Conservation (phyloP, 805 yeast genomes). For the Wickerhamomyces queroliae region DNA sequence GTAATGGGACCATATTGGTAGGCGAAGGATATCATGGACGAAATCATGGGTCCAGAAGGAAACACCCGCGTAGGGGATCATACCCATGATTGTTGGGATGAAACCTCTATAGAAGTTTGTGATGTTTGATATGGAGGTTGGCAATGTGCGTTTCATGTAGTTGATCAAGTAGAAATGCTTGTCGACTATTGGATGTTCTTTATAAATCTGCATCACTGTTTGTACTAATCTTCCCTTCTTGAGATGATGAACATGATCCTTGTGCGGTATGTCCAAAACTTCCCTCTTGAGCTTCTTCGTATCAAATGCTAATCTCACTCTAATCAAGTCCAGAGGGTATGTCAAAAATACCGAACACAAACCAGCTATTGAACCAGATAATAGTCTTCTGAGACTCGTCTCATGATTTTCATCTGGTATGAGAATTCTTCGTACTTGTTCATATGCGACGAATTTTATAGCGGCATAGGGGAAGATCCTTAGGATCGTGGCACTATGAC, state of each 20-base stretch:
- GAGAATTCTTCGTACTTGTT: slow-evolving; percentile 74
- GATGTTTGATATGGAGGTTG: slow-evolving; percentile 13
- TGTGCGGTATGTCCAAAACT: slow-evolving; percentile 14
- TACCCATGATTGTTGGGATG: slow-evolving; percentile 88
- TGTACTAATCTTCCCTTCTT: slow-evolving; percentile 25
- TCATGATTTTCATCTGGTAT: slow-evolving; percentile 75
- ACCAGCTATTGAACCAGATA: slow-evolving; percentile 91
- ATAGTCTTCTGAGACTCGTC: slow-evolving; percentile 70
- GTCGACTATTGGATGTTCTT: slow-evolving; percentile 18
- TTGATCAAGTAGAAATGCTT: slow-evolving; percentile 16
- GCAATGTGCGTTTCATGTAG: slow-evolving; percentile 15
- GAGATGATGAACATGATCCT: slow-evolving; percentile 16
- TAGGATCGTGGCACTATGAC: slow-evolving; percentile 89
- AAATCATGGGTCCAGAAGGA: slow-evolving; percentile 92
- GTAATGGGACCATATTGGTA: slow-evolving; percentile 46
- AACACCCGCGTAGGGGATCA: slow-evolving; percentile 98
- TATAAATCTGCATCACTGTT: slow-evolving; percentile 19
- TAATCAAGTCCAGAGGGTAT: slow-evolving; percentile 84
- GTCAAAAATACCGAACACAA: slow-evolving; percentile 81
- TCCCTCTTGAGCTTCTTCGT: slow-evolving; percentile 34
- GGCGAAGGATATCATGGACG: slow-evolving; percentile 79
- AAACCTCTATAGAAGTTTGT: slow-evolving; percentile 89
- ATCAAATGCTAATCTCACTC: slow-evolving; percentile 90
- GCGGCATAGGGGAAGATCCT: slow-evolving; percentile 97
- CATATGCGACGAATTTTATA: slow-evolving; percentile 92